Base-by-base conservation (phyloP, 2,329 filamentous ascomycete genomes). In the Claviceps sp. region DNA sequence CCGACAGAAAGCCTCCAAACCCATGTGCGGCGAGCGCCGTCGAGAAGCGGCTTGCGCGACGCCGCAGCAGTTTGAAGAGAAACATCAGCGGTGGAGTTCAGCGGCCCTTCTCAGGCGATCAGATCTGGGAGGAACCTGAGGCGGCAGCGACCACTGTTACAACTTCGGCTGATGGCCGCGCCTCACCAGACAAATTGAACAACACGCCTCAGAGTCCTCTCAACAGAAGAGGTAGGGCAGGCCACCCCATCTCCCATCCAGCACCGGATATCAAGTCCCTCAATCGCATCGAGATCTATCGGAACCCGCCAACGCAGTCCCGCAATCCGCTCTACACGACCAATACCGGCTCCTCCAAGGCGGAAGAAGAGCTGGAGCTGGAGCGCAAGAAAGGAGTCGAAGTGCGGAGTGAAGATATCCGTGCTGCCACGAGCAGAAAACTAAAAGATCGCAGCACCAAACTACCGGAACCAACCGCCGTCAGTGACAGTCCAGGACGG, bases 101-200 rank as follows among this genome's bases (percentile, higher is more conserved):
- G 58, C 78, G 74, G 51, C 77, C 82, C 1, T 89, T 88, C 63
- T 84, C 83, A 1, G 80, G 83, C 38, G 85, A 89, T 63, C 82
- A 87, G 62, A 90, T 96, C 55, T 96, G 89, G 75, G 90, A 96
- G 65, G 91, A 96, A 64, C 86, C 88, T 1, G 81, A 86, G 61
- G 73, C 57, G 14, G 48, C 55, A 13, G 42, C 52, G 44, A 58
- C 38, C 38, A 45, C 40, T 4, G 43, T 34, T 34, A 11, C 40
- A 13, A 44, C 42, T 24, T 38, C 49, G 11, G 44, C 60, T 51
- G 61, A 62, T 50, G 62, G 63, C 49, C 61, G 69, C 60, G 54
- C 59, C 16, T 65, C 64, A 8, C 64, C 64, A 5, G 59, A 62
- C 42, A 66, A 63, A 47, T 59, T 68, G 48, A 59, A 58, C 58